These are phyloP conservation scores for Colletotrichum sansevieriae DNA, from an alignment of 2,329 filamentous ascomycete genomes.

Conservation along the genomic window DNA sequence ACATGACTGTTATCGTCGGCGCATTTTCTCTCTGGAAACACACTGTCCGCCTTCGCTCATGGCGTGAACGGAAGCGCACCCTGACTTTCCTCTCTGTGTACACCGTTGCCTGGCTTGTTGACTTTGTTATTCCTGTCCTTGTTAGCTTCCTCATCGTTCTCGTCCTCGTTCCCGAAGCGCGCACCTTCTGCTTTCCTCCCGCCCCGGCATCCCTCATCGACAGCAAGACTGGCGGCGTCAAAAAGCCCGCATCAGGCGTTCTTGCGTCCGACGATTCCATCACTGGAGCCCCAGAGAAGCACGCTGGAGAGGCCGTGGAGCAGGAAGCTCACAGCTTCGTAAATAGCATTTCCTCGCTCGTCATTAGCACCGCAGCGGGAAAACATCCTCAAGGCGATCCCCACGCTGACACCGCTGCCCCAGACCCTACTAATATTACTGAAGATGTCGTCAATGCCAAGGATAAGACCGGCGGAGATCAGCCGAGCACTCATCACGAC, in stretches of 20 bases:
- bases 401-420: constrained; percentile 64
- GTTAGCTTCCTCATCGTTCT: constrained; percentile 72
- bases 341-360: constrained; percentile 75
- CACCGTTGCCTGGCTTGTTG: constrained; percentile 76
- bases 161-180: constrained; percentile 73
- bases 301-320: constrained; percentile 86
- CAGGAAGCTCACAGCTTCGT: constrained; percentile 87
- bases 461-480: constrained; percentile 60
- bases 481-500: constrained; percentile 68
- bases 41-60: constrained; percentile 80
- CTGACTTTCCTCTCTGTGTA: constrained; percentile 70
- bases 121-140: constrained; percentile 76
- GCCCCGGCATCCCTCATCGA: constrained; percentile 82
- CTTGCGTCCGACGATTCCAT: constrained; percentile 81
- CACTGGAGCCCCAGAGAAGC: constrained; percentile 85
- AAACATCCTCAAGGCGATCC: constrained; percentile 79
- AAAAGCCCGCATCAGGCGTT: constrained; percentile 82
- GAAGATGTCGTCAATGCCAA: constrained; percentile 56
- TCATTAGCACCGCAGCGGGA: constrained; percentile 80
- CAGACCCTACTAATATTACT: constrained; percentile 60
- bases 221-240: constrained; percentile 76
- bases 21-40: constrained; percentile 79
- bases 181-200: constrained; percentile 78
- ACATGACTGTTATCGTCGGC: constrained; percentile 81
- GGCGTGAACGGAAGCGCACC: constrained; percentile 80